Conservation (phyloP, 2,329 filamentous ascomycete genomes). For the Curvularia sp. region DNA sequence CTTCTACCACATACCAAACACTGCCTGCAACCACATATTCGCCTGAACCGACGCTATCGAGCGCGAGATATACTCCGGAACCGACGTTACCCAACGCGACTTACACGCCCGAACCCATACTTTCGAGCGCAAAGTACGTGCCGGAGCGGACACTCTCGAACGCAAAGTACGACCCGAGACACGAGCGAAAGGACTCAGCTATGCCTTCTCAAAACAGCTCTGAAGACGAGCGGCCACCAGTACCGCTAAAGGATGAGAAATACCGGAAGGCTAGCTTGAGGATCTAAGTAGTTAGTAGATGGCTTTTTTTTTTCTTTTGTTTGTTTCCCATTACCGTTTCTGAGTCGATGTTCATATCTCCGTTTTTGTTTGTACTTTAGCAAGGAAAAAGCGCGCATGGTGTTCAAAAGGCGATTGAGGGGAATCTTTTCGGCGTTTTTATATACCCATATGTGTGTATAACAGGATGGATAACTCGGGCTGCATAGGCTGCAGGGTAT, state of each 20-base stretch:
- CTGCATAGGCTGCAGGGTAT: not conserved
- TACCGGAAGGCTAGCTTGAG: constrained; percentile 11
- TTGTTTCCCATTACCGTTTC: not conserved
- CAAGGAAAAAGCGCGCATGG: not conserved
- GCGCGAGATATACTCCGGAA: constrained; percentile 19
- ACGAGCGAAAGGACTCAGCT: constrained; percentile 33
- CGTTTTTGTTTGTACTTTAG: not conserved
- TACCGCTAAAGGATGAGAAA: constrained; percentile 18
- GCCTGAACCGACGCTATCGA: constrained; percentile 10
- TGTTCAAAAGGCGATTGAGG: not conserved
- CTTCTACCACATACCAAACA: constrained; percentile 22
- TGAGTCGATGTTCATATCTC: not conserved
- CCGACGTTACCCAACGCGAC: constrained; percentile 1
- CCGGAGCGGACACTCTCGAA: constrained; percentile 6
- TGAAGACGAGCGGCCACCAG: constrained; percentile 12
- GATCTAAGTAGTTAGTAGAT: not conserved
- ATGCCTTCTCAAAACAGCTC: constrained; percentile 18
- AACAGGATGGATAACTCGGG: not conserved
- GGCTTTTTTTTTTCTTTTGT: not conserved
- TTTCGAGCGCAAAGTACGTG: constrained; percentile 23
- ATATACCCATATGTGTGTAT: constrained; percentile 2
- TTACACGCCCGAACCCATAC: not conserved
- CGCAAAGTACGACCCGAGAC: constrained; percentile 17
- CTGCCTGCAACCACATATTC: constrained; percentile 28
- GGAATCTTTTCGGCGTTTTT: not conserved